Evolutionary conservation across 2,329 filamentous ascomycete species (phyloP), one percentile per base, ranked within the genome.

Genomic region (Cordyceps cicadae): DNA sequence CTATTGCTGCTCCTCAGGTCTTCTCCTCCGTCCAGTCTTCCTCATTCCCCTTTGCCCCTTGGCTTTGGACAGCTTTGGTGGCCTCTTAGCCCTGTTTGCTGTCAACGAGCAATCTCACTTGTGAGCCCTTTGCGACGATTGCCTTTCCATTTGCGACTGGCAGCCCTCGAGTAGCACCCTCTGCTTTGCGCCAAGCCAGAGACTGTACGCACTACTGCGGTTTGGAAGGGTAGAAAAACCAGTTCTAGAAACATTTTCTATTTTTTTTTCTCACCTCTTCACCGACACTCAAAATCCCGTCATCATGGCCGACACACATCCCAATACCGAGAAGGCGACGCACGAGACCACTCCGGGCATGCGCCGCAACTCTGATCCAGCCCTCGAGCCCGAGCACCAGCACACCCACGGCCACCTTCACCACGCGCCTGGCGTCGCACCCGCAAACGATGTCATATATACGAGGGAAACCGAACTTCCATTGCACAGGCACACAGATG

Each of bases 381-480:
- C 70, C 19, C 68, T 75, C 55, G 70, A 76, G 45, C 70, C 72
- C 50, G 63, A 68, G 15, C 69, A 77, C 66, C 76, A 79, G 68
- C 77, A 78, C 60, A 69, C 67, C 14, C 79, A 81, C 66, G 64
- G 68, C 21, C 77, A 80, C 66, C 65, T 71, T 29, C 71, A 79
- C 66, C 77, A 80, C 67, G 72, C 72, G 43, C 63, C 71, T 62
- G 64, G 74, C 63, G 64, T 72, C 43, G 65, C 72, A 45, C 64
- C 70, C 62, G 66, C 74, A 64, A 64, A 73, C 57, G 76, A 82
- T 55, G 74, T 79, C 43, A 71, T 77, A 49, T 83, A 83, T 66
- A 74, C 79, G 41, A 67, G 64, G 51, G 60, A 51, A 46, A 62
- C 65, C 61, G 65, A 65, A 48, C 63, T 70, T 54, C 58, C 58